Conservation (phyloP, 148 eudicot species). For the Dianthus caryophyllus region DNA sequence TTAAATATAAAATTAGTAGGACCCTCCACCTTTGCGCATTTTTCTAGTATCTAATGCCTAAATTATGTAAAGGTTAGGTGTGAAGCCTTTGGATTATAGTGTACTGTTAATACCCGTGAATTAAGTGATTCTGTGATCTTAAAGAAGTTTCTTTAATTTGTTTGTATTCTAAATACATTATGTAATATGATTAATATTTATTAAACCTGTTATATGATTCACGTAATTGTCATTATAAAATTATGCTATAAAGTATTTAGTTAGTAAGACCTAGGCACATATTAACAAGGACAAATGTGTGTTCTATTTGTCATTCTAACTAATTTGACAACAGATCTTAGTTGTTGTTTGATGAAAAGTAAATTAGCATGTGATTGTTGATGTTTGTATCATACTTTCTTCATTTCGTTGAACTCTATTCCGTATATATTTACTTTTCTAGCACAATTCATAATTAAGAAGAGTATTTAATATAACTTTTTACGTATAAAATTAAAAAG, state of each 20-base stretch:
- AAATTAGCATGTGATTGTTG: neutral
- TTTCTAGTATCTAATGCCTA: neutral
- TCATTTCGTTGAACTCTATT: no score
- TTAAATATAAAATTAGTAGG: neutral
- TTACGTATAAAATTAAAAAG: no score
- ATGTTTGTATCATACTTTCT: neutral
- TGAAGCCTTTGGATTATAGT: constrained; percentile 17
- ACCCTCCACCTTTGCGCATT: neutral
- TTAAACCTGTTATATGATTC: no score
- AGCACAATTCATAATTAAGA: no score
- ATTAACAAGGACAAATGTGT: constrained; percentile 12
- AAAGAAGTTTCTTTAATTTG: constrained; percentile 8
- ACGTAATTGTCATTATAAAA: neutral
- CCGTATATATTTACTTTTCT: no score
- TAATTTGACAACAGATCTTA: constrained; percentile 14
- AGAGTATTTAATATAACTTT: no score
- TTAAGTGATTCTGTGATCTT: constrained; percentile 4
- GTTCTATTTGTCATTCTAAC: neutral
- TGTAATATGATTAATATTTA: constrained; percentile 5
- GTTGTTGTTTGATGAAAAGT: constrained; percentile 22
- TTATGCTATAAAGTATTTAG: no score
- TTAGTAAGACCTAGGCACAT: constrained; percentile 12
- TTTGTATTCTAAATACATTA: neutral
- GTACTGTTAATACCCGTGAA: constrained; percentile 1
- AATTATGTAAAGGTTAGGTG: constrained; percentile 18